Conservation (phyloP, 2,329 filamentous ascomycete genomes). For the Cryoendolithus antarcticus region DNA sequence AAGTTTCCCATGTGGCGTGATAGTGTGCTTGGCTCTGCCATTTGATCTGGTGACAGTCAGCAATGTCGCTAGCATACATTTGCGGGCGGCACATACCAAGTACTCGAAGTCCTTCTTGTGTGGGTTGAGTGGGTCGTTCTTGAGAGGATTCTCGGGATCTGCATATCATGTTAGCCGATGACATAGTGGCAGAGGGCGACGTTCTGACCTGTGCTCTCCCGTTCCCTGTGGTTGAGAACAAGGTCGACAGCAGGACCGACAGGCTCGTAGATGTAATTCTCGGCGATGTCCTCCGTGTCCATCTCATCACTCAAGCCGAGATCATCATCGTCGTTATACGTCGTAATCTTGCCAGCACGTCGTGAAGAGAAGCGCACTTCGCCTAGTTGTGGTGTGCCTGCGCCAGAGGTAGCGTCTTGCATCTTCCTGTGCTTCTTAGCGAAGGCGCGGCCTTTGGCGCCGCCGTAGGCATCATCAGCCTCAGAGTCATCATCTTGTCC, state of each 20-base stretch:
- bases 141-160: conserved; percentile 9
- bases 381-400: conserved; percentile 50
- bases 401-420: conserved; percentile 45
- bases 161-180: background rate
- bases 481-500: conserved; percentile 29
- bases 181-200: background rate
- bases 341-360: conserved; percentile 62
- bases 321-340: conserved; percentile 56
- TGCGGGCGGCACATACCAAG: conserved; percentile 30
- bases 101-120: conserved; percentile 76
- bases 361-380: conserved; percentile 89
- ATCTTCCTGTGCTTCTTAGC: conserved; percentile 65
- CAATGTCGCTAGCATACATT: background rate
- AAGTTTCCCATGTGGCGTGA: conserved; percentile 89
- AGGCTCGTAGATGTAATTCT: conserved; percentile 49
- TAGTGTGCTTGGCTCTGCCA: conserved; percentile 94
- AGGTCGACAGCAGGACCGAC: conserved; percentile 78
- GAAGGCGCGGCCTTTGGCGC: conserved; percentile 51
- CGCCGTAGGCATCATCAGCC: conserved; percentile 57
- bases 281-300: conserved; percentile 51
- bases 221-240: conserved; percentile 74
- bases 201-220: conserved; percentile 43
- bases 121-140: conserved; percentile 20
- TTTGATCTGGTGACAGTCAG: conserved; percentile 56
- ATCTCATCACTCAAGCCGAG: conserved; percentile 41